phyloP scores from a whole-genome alignment of 208 protist species.

The Leishmania guyanensis region DNA sequence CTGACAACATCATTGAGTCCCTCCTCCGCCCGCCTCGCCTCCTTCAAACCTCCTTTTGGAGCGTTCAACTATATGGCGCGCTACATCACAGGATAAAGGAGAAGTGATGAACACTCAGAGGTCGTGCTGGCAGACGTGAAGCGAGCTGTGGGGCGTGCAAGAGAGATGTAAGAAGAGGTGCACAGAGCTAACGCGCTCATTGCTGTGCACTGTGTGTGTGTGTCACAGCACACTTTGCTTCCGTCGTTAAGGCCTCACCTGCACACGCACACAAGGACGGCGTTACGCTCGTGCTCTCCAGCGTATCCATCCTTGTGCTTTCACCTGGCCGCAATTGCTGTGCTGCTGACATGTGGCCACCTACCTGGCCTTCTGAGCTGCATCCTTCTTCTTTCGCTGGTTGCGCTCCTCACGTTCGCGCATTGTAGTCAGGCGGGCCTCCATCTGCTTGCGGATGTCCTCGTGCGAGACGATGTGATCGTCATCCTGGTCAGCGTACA shows the following conservation, averaged over 20 bases:
- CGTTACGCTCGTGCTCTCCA: background rate
- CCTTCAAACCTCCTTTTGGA: background rate
- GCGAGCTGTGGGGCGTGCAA: background rate
- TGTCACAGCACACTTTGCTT: background rate
- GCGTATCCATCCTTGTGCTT: background rate
- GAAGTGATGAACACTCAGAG: slow-evolving; percentile 3
- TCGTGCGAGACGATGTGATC: slow-evolving; percentile 86
- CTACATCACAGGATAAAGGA: slow-evolving; percentile 7
- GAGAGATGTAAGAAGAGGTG: background rate
- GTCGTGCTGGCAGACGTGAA: background rate
- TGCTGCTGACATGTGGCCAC: background rate
- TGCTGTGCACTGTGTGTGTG: background rate
- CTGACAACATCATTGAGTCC: background rate
- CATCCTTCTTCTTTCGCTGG: slow-evolving; percentile 59
- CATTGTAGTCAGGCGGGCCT: slow-evolving; percentile 66
- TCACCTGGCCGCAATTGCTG: background rate
- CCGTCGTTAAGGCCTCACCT: background rate
- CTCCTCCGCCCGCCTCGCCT: background rate
- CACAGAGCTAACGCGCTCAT: background rate
- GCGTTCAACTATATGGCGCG: background rate
- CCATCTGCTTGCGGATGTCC: slow-evolving; percentile 83
- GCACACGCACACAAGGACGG: background rate
- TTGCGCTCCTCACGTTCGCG: slow-evolving; percentile 84
- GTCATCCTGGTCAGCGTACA: slow-evolving; percentile 59
- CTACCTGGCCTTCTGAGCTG: slow-evolving; percentile 19